Base-by-base conservation (phyloP, 768 basidiomycete genomes). In the Panus rudis region DNA sequence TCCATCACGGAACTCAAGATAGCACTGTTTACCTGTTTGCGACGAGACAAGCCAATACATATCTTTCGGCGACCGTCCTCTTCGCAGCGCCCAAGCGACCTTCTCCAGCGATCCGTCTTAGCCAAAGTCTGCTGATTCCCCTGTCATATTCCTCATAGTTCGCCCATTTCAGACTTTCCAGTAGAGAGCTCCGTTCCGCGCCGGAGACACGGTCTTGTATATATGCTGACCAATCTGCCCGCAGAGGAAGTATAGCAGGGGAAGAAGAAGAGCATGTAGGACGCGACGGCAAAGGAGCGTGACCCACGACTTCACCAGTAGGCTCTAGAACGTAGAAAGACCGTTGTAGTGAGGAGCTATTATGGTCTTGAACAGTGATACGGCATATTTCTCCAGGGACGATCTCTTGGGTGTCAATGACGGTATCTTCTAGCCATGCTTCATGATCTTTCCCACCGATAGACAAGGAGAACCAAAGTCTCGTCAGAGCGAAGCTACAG, bases 241-340 rank as follows among this genome's bases (percentile, higher is more conserved):
- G 76, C 10, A 68, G 34, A 1, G 51, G 44, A n/a, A n/a, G n/a
- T 25, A 52, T n/a, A 7, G 34, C 26, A 21, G 24, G 19, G 2
- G 20, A 34, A 20, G 22, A 23, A 24, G 34, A 50, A 11, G n/a
- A 39, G 12, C 30, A 37, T 28, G 19, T 39, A 25, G 37, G 24
- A 28, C 23, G 24, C 32, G 17, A 31, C 32, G 37, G 40, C 13
- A 60, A 52, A 5, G 59, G 49, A n/a, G n/a, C n/a, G 24, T 58
- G 63, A 0, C 83, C 84, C 42, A 86, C 70, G 24, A 81, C 78
- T 53, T 89, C 86, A 53, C 85, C 85, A 0, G 86, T 89, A 17
- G 72, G 56, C 47, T 84, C 83, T 1, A 90, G 61, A 21, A 85
- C 77, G 53, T 79, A 78, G 49, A 75, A 70, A 8, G 54, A 57